Evolutionary conservation across 1,284 basidiomycete genomes (phyloP).

Genomic region (Trametes versicolor): DNA sequence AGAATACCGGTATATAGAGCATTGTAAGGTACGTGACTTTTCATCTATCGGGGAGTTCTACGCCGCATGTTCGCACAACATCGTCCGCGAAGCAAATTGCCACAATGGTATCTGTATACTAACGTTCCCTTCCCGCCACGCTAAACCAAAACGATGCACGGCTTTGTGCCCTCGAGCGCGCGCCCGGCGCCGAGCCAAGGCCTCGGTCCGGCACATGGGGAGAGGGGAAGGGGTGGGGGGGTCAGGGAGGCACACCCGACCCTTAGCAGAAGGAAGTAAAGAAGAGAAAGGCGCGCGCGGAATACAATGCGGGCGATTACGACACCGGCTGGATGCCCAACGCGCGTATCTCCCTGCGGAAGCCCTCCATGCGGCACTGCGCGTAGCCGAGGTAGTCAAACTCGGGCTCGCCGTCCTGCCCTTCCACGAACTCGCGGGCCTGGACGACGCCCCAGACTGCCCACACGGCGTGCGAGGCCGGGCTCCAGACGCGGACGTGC

Average conservation of each 20-base stretch:
- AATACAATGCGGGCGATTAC: constrained; percentile 8
- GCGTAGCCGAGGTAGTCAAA: constrained; percentile 86
- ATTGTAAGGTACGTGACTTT: constrained; percentile 22
- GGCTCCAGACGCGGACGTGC: constrained; percentile 87
- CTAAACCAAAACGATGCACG: constrained; percentile 9
- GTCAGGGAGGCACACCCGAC: not conserved
- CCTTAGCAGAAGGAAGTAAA: not conserved
- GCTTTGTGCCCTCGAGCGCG: not conserved
- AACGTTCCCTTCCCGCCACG: not conserved
- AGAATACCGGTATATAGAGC: constrained; percentile 22
- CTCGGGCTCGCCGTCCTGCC: constrained; percentile 65
- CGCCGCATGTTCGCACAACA: constrained; percentile 10
- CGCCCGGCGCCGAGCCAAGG: constrained; percentile 3
- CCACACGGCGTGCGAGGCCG: constrained; percentile 91
- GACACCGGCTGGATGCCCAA: constrained; percentile 51
- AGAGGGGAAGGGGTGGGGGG: not conserved
- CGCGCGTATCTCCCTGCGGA: constrained; percentile 63
- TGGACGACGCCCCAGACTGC: constrained; percentile 93
- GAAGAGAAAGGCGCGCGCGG: not conserved
- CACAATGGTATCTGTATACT: not conserved
- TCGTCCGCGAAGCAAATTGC: constrained; percentile 13
- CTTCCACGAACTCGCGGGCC: constrained; percentile 82
- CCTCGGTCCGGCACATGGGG: constrained; percentile 9
- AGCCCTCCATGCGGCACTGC: constrained; percentile 67
- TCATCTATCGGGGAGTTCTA: constrained; percentile 19